A percentile compares a stretch with the other conserved stretches of the same genome.
phyloP scores from a whole-genome alignment of 2,329 filamentous ascomycete genomes.

The Talaromyces sp. region DNA sequence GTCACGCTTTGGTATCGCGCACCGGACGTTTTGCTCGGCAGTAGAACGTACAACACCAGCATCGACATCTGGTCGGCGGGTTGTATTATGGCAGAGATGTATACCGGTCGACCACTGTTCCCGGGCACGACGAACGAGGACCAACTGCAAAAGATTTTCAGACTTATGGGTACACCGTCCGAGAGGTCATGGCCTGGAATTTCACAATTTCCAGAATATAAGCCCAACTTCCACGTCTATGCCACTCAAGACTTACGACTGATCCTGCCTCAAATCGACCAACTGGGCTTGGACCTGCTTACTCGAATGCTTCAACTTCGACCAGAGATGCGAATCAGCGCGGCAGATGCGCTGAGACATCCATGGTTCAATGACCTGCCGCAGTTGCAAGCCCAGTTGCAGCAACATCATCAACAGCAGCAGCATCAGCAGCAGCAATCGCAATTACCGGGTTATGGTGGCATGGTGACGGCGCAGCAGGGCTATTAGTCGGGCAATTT shows the following conservation, averaged over 20 bases:
- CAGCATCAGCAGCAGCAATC: constrained; percentile 30
- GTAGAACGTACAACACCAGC: constrained; percentile 96
- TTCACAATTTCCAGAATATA: constrained; percentile 94
- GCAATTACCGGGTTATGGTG: constrained; percentile 36
- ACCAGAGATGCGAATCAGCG: constrained; percentile 86
- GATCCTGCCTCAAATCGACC: constrained; percentile 87
- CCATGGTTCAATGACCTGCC: constrained; percentile 78
- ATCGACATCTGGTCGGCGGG: constrained; percentile 99
- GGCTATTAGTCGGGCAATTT: constrained; percentile 27
- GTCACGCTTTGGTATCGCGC: constrained; percentile 97
- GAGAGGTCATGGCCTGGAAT: constrained; percentile 96
- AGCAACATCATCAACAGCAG: constrained; percentile 39
- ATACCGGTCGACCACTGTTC: constrained; percentile 90
- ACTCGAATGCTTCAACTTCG: constrained; percentile 87
- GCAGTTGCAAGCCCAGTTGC: constrained; percentile 52
- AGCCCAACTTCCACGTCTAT: constrained; percentile 89
- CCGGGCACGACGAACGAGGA: constrained; percentile 98
- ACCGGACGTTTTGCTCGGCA: constrained; percentile 89
- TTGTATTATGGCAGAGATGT: constrained; percentile 99
- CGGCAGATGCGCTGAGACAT: constrained; percentile 79
- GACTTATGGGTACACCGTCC: constrained; percentile 95
- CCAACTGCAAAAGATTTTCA: constrained; percentile 93
- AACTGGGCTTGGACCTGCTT: constrained; percentile 78
- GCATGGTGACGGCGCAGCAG: constrained; percentile 36
- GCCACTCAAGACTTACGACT: constrained; percentile 83